A percentile compares a stretch with the other conserved stretches of the same genome.
Conservation (phyloP, 2,329 filamentous ascomycete species). For the Diaporthe nobilis region DNA sequence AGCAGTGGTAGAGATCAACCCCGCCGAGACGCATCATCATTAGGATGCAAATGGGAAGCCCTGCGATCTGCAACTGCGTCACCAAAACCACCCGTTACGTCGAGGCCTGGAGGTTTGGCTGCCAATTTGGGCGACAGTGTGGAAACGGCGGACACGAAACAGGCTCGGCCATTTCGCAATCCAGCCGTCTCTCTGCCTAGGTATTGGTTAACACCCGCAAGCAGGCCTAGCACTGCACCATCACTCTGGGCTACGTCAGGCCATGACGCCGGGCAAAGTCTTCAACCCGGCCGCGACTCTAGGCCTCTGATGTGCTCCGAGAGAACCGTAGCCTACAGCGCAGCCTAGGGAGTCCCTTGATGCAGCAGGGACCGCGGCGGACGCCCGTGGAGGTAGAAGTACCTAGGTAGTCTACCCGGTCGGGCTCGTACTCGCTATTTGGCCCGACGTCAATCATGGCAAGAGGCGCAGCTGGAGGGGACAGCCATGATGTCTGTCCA, state of each 20-base stretch:
- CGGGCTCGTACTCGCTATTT: conserved; percentile 5
- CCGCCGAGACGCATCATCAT: conserved; percentile 13
- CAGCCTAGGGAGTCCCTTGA: not conserved
- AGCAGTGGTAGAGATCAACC: not conserved
- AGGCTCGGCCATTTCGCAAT: not conserved
- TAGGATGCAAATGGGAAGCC: conserved; percentile 1
- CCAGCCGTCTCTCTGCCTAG: not conserved
- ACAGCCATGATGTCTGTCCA: conserved; percentile 8
- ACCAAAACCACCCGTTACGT: not conserved
- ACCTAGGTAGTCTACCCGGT: not conserved
- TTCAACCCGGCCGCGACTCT: conserved; percentile 17
- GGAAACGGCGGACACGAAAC: conserved; percentile 15
- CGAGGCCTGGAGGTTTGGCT: not conserved
- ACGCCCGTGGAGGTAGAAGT: not conserved
- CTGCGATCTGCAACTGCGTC: conserved; percentile 23
- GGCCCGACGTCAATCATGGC: not conserved
- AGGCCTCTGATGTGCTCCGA: conserved; percentile 10
- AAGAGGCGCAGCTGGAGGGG: conserved; percentile 4
- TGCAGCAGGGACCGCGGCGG: not conserved
- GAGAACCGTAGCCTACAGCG: not conserved
- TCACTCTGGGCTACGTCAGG: conserved; percentile 5
- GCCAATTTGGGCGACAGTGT: conserved; percentile 4
- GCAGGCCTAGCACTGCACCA: not conserved
- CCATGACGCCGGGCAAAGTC: conserved; percentile 17
- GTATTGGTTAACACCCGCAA: not conserved